Evolutionary conservation across 805 yeast species (phyloP), one percentile per base, ranked within the genome.

Genomic region (Myxozyma udenii): DNA sequence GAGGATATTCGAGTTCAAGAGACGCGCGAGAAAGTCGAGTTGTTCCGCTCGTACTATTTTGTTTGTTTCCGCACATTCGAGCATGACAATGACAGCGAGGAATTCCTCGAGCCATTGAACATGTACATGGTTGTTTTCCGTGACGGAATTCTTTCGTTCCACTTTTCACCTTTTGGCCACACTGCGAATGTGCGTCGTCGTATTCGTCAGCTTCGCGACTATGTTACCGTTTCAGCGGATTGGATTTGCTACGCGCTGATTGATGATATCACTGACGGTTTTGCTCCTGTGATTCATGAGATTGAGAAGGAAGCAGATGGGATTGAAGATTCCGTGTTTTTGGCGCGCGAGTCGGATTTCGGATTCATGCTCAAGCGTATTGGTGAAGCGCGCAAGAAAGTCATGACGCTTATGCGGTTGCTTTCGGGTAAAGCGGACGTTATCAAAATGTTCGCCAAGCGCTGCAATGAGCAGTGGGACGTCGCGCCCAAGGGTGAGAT

Each of bases 31-130:
- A 91, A 91, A 70, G 97, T 91, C 26, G 98, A 91, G 71, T 74
- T 91, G 56, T 91, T 91, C 77, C 80, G 82, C 62, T 79, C 80
- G 60, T 91, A 91, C 70, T 91, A 93, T 70, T 89, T 93, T 73
- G 95, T 93, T 38, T 87, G 95, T 77, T 93, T 93, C 79, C 96
- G 93, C 68, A 87, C 98, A 3, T 93, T 93, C 70, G 97, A 89
- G 66, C 83, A 85, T 22, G 96, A 91, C 61, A 67, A 74, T 43
- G 93, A 83, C 66, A 79, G 86, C 48, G 93, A 85, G 62, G 95
- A 87, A 57, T 90, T 85, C 67, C 66, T 80, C 66, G 82, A 80
- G 62, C 82, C 83, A n/a, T 73, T 80, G 61, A 75, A 76, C 60
- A 76, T 80, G 51, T 81, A 81, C 68, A 74, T 81, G 60, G 79